Evolutionary conservation across 148 eudicot species (phyloP).

Genomic region (Chenopodium quinoa): DNA sequence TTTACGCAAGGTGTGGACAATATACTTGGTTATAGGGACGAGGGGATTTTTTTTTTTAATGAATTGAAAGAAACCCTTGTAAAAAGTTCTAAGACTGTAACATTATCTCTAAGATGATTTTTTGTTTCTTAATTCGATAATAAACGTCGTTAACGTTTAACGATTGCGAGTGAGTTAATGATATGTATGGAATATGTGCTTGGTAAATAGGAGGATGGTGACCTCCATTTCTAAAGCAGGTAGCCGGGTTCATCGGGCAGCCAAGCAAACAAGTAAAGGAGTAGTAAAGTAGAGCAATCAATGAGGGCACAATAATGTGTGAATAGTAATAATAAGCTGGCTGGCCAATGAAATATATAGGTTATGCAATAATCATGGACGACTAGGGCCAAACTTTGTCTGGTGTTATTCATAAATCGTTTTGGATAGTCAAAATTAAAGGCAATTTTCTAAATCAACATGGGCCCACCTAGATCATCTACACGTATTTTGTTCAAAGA

Average conservation of each 20-base stretch:
- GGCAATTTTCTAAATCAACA: background rate
- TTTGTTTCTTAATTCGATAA: too few relatives aligned
- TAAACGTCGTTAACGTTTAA: too few relatives aligned
- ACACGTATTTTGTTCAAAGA: background rate
- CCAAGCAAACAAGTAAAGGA: constrained; percentile 1
- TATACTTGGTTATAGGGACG: background rate
- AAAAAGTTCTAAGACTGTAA: too few relatives aligned
- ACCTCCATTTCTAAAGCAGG: background rate
- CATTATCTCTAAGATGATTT: too few relatives aligned
- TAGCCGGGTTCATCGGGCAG: background rate
- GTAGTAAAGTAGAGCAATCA: background rate
- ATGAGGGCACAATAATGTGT: constrained; percentile 3
- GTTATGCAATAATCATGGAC: constrained; percentile 9
- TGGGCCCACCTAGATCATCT: background rate
- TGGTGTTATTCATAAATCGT: background rate
- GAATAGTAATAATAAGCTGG: constrained; percentile 10
- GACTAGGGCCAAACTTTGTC: constrained; percentile 12
- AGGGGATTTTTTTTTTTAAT: too few relatives aligned
- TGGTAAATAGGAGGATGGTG: background rate
- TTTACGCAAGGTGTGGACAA: background rate
- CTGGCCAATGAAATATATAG: constrained; percentile 4
- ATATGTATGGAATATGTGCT: too few relatives aligned
- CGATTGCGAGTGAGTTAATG: too few relatives aligned
- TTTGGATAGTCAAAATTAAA: background rate
- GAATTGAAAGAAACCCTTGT: too few relatives aligned